Conservation (phyloP, 2,329 filamentous ascomycete genomes). For the Epichloe hybrida region DNA sequence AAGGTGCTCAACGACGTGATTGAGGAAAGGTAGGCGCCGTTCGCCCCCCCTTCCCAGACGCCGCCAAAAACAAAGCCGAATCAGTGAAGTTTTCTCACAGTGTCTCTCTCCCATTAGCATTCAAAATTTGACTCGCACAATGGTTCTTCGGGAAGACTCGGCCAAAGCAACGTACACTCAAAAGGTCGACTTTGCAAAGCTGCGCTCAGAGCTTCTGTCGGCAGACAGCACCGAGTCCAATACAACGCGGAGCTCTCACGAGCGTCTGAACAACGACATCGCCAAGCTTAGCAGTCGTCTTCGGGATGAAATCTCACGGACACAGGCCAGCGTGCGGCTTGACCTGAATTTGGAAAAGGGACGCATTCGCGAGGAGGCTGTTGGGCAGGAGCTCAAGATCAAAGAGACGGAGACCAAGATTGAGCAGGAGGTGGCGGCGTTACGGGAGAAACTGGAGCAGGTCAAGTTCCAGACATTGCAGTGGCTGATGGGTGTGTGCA, state of each 20-base stretch:
- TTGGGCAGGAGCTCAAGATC: slow-evolving; percentile 92
- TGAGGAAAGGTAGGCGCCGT: slow-evolving; percentile 57
- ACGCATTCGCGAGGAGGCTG: slow-evolving; percentile 87
- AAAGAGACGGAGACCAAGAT: slow-evolving; percentile 98
- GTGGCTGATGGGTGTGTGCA: slow-evolving; percentile 85
- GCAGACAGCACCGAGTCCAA: slow-evolving; percentile 84
- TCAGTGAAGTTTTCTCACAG: too few relatives aligned
- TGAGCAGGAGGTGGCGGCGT: slow-evolving; percentile 85
- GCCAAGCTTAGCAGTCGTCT: slow-evolving; percentile 83
- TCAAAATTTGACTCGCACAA: slow-evolving; percentile 91
- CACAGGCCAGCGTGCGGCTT: slow-evolving; percentile 80
- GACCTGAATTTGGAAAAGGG: slow-evolving; percentile 96
- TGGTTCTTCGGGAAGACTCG: slow-evolving; percentile 92
- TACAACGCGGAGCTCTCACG: slow-evolving; percentile 78
- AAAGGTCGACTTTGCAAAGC: slow-evolving; percentile 96
- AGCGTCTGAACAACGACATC: slow-evolving; percentile 85
- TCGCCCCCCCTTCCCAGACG: neutral
- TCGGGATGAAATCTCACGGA: slow-evolving; percentile 85
- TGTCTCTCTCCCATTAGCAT: slow-evolving; percentile 41
- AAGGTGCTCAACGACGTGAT: slow-evolving; percentile 92
- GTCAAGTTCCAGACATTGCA: slow-evolving; percentile 98
- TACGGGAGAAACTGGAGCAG: slow-evolving; percentile 85
- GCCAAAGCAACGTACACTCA: slow-evolving; percentile 69
- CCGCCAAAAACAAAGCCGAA: too few relatives aligned
- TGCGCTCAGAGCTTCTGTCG: slow-evolving; percentile 84